Evolutionary conservation across 306 rosid genomes (phyloP), one percentile per base, ranked within the genome.

Genomic region (Cajanus cajan): DNA sequence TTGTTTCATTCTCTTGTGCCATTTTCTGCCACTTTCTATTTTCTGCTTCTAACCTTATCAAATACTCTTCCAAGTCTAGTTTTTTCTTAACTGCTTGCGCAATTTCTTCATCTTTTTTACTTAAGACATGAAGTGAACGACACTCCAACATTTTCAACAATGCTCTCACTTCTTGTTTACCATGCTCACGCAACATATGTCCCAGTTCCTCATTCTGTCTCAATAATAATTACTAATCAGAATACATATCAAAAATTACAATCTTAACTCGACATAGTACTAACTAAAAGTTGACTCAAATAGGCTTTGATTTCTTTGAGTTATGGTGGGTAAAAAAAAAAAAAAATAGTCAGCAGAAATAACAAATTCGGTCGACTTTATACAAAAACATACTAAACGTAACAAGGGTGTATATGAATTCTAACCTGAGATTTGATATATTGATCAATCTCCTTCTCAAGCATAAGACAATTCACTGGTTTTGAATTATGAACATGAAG

Each of bases 141-240:
- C 75, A 61, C 78, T 91, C 97, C 2, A 84, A 8, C 31, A 33
- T 89, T 81, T 69, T 86, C 41, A 89, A 0, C 31, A 93, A 22
- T 33, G 79, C 4, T 25, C 55, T 31, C 4, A 86, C 22, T 8
- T 88, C 91, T 31, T 86, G 91, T 58, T 80, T 90, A 12, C 76
- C 85, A 65, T 93, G 90, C 51, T 89, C 87, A 78, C 77, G 86
- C 12, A 93, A 15, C 52, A 78, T 24, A 41, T 76, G 12, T 64
- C 90, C 90, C 77, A 91, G 21, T 28, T 87, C 77, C 66, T 90
- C 92, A 58, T 89, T 89, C 99, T 95, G 80, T 51, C 10, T 15
- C 54, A 67, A 8, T 4, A 22, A 45, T 14, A 61, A 69, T 0
- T 25, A 24, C 3, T 8, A 9, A 28, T 34, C n/a, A 74, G 14